Evolutionary conservation across 2,329 filamentous ascomycete species (phyloP), one percentile per base, ranked within the genome.

Genomic region (Aureobasidium subglaciale): DNA sequence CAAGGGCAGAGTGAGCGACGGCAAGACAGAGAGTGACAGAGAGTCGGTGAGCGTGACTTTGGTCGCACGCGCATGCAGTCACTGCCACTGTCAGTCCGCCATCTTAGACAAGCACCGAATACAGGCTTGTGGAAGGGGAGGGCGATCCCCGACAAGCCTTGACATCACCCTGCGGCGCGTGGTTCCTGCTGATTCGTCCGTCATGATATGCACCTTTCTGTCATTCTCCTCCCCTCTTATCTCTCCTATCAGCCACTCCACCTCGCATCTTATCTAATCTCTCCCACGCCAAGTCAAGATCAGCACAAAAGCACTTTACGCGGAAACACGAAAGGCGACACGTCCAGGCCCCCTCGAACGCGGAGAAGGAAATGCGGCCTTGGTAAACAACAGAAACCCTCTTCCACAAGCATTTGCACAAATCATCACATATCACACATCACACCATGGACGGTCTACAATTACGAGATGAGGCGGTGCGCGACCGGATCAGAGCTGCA

Each of bases 401-500:
- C 5, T 10, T 6, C 6, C 20, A 11, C 16, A 29, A n/a, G 4
- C 9, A 35, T n/a, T 9, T 11, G 22, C 20, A 43, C 35, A n/a
- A n/a, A n/a, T n/a, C n/a, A n/a, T n/a, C n/a, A 27, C 40, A 35
- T 10, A 25, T 18, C 25, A 55, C 38, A 43, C 40, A 55, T 37
- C 27, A 25, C 18, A 62, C 16, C 58, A 90, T 93, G 87, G 87
- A 90, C 63, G 80, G 78, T 59, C 76, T 83, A 63, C 83, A 87
- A 75, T 82, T 95, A 65, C 83, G 86, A 71, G 91, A 96, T 78
- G 88, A 93, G 72, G 89, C 86, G 62, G 84, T 86, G 64, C 82
- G 84, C 64, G 86, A 95, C 75, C 88, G 90, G 65, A 83, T 96
- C 70, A 87, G 90, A 65, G 83, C 87, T 61, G 90, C 90, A n/a